These are phyloP conservation scores for Plasmodium malariae DNA, from an alignment of 169 alveolate species.

Conservation along the genomic window DNA sequence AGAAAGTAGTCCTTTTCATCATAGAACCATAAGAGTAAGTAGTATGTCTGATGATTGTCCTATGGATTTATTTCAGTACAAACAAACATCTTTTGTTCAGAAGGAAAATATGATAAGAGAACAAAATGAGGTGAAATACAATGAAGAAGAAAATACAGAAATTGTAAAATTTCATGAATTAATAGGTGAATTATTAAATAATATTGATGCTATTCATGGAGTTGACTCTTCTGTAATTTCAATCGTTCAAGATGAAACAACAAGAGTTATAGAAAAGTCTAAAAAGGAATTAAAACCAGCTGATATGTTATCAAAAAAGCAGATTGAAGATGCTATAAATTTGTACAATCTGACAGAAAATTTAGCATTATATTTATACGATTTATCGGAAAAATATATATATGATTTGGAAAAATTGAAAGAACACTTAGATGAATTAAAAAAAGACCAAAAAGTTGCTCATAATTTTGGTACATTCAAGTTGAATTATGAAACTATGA, in stretches of 20 bases:
- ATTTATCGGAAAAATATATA: conserved; percentile 79
- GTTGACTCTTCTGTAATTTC: conserved; percentile 87
- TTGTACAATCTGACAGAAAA: conserved; percentile 81
- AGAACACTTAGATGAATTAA: conserved; percentile 83
- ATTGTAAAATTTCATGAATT: conserved; percentile 37
- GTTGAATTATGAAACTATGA: conserved; percentile 85
- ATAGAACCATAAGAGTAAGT: conserved; percentile 65
- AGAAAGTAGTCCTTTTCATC: conserved; percentile 68
- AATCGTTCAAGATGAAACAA: conserved; percentile 88
- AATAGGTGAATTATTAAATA: conserved; percentile 72
- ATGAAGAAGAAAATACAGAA: conserved; percentile 45
- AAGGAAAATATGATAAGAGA: conserved; percentile 7
- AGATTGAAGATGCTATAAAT: conserved; percentile 82
- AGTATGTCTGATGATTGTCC: conserved; percentile 58
- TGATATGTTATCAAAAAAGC: conserved; percentile 86
- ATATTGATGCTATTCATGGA: conserved; percentile 91
- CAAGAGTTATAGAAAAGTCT: conserved; percentile 85
- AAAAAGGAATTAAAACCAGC: conserved; percentile 90
- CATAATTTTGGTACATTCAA: conserved; percentile 85
- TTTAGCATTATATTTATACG: conserved; percentile 79
- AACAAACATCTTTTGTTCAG: conserved; percentile 62
- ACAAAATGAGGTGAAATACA: conserved; percentile 1
- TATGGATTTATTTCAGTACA: conserved; percentile 46
- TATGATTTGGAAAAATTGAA: conserved; percentile 85
- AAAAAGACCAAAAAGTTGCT: conserved; percentile 84